These are phyloP conservation scores for Tricharina praecox DNA, from an alignment of 495 filamentous ascomycete species.

Conservation along the genomic window DNA sequence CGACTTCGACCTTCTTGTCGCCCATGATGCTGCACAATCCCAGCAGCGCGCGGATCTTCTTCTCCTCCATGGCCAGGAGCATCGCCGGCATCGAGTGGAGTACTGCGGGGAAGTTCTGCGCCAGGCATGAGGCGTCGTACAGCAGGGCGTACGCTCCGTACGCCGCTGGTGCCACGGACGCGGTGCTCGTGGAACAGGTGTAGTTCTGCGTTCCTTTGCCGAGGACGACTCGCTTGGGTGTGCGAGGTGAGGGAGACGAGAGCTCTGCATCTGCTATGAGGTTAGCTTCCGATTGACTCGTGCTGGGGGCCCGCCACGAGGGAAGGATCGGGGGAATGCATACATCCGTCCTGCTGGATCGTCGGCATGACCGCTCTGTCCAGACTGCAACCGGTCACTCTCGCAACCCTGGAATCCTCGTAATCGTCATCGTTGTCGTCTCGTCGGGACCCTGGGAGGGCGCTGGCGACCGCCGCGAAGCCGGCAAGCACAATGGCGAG, in stretches of 20 bases:
- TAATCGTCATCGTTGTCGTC: not conserved
- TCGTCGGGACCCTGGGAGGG: not conserved
- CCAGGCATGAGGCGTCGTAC: constrained; percentile 73
- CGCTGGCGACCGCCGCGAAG: not conserved
- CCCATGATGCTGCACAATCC: not conserved
- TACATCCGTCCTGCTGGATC: not conserved
- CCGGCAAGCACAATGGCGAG: not conserved
- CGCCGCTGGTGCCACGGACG: constrained; percentile 38
- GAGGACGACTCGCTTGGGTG: constrained; percentile 42
- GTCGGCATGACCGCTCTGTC: not conserved
- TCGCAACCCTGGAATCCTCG: too few species aligned
- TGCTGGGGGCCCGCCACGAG: too few species aligned
- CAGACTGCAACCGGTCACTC: not conserved
- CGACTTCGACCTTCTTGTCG: constrained; percentile 35
- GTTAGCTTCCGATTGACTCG: not conserved
- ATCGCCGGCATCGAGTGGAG: constrained; percentile 30
- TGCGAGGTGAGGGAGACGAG: not conserved
- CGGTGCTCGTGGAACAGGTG: constrained; percentile 47
- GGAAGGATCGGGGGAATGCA: not conserved
- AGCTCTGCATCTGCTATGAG: not conserved
- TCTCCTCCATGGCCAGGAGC: not conserved
- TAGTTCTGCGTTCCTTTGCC: constrained; percentile 90
- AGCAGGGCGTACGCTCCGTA: constrained; percentile 69
- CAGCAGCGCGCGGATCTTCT: too few species aligned
- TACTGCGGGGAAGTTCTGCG: constrained; percentile 44